These are phyloP conservation scores for Schizochytrium sp. DNA, from an alignment of 108 stramenopile species.

Conservation along the genomic window DNA sequence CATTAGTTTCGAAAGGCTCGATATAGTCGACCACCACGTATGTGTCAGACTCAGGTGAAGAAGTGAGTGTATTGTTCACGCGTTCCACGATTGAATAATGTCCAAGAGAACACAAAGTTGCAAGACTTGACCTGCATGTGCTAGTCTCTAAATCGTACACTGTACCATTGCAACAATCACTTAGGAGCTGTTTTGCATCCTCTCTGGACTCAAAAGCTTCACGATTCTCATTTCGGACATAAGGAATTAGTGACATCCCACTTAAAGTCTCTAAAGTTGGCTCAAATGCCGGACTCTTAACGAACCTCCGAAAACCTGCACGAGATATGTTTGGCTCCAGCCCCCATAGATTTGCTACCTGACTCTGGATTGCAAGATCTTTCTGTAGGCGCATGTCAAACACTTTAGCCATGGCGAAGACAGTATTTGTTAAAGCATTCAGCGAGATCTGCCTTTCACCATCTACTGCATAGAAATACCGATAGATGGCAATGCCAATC, in stretches of 20 bases:
- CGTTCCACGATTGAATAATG: neutral
- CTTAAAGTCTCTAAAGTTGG: neutral
- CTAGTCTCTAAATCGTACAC: neutral
- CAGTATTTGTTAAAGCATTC: neutral
- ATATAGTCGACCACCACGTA: slow-evolving; percentile 36
- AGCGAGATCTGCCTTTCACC: slow-evolving; percentile 15
- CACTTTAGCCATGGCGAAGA: slow-evolving; percentile 5
- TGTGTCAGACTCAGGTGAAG: neutral
- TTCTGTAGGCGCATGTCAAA: slow-evolving; percentile 28
- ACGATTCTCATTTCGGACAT: neutral
- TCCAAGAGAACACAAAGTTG: neutral
- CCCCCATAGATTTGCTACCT: neutral
- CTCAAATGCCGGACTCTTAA: neutral
- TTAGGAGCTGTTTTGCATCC: neutral
- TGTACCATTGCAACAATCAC: neutral
- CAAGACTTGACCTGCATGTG: neutral
- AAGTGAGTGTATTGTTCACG: neutral
- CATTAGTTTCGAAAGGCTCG: neutral
- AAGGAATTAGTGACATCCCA: slow-evolving; percentile 1
- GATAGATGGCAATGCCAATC: slow-evolving; percentile 26
- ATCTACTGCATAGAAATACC: neutral
- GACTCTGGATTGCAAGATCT: neutral
- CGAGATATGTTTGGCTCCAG: neutral
- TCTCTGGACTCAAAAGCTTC: neutral
- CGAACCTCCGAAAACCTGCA: neutral